Evolutionary conservation across 106 monocot species (phyloP).

Genomic region (Iris macrosiphon): DNA sequence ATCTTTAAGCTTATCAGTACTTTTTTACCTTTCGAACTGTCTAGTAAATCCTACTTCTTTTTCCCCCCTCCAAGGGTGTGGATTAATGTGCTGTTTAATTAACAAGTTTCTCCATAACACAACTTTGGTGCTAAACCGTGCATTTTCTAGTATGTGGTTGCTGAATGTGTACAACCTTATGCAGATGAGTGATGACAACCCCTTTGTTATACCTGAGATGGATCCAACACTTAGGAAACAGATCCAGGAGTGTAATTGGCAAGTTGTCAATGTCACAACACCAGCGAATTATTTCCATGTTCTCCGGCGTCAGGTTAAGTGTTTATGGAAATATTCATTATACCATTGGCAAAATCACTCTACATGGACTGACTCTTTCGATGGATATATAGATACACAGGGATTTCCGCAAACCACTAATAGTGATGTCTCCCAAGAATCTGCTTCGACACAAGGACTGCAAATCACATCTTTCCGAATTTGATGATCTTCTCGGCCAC

Average conservation of each 20-base stretch:
- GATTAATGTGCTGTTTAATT: too few species aligned
- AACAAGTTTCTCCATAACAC: too few species aligned
- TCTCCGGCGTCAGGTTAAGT: constrained; percentile 71
- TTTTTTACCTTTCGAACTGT: background rate
- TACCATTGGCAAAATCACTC: background rate
- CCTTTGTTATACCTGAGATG: constrained; percentile 87
- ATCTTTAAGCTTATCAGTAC: too few species aligned
- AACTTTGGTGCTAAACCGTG: too few species aligned
- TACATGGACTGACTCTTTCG: background rate
- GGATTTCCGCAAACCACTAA: constrained; percentile 83
- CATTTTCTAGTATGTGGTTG: background rate
- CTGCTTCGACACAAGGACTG: constrained; percentile 86
- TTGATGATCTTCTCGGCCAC: constrained; percentile 81
- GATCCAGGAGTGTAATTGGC: constrained; percentile 96
- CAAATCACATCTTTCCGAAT: constrained; percentile 82
- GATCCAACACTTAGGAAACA: constrained; percentile 84
- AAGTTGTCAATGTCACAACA: constrained; percentile 85
- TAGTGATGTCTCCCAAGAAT: constrained; percentile 86
- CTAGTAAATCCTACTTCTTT: background rate
- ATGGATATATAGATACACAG: constrained; percentile 59
- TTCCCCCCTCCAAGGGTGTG: too few species aligned
- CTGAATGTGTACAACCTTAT: background rate
- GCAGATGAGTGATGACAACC: constrained; percentile 95
- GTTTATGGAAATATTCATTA: background rate
- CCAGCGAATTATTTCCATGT: constrained; percentile 98